A percentile compares a stretch with the other conserved stretches of the same genome.
Conservation (phyloP, 2,329 filamentous ascomycete genomes). For the Trichophyton mentagrophytes region DNA sequence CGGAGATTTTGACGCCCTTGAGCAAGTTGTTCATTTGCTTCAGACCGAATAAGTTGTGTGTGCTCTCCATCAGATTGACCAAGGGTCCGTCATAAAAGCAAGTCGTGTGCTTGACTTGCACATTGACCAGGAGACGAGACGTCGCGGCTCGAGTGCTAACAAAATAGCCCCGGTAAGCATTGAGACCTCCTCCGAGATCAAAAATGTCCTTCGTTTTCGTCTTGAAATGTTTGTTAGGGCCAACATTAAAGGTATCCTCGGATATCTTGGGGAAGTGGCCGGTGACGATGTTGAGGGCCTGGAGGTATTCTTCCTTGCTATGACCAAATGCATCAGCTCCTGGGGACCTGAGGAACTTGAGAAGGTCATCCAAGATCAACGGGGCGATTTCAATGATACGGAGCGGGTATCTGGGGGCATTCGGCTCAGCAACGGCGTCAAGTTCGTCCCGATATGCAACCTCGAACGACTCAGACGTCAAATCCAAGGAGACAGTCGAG, state of each 20-base stretch:
- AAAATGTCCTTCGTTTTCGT: constrained; percentile 18
- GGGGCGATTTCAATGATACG: constrained; percentile 23
- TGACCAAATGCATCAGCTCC: constrained; percentile 27
- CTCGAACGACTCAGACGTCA: constrained; percentile 16
- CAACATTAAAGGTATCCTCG: constrained; percentile 33
- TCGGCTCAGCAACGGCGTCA: constrained; percentile 24
- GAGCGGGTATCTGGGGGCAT: constrained; percentile 25
- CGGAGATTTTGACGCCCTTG: constrained; percentile 29
- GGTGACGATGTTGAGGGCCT: constrained; percentile 47
- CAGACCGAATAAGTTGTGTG: constrained; percentile 11
- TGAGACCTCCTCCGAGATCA: constrained; percentile 40
- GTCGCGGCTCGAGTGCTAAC: constrained; percentile 48
- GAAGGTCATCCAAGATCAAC: constrained; percentile 30
- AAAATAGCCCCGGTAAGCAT: constrained; percentile 49
- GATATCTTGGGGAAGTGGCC: constrained; percentile 36
- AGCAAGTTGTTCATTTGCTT: constrained; percentile 24
- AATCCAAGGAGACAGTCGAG: constrained; percentile 19
- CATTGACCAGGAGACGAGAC: constrained; percentile 46
- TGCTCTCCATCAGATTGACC: constrained; percentile 21
- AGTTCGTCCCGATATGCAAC: constrained; percentile 26
- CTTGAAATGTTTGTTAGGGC: constrained; percentile 43
- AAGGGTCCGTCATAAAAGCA: constrained; percentile 43
- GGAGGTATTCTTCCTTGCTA: constrained; percentile 40
- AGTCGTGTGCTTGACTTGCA: constrained; percentile 49
- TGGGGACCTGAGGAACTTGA: constrained; percentile 32